phyloP scores from a whole-genome alignment of 768 basidiomycete species.

The Russula earlei region DNA sequence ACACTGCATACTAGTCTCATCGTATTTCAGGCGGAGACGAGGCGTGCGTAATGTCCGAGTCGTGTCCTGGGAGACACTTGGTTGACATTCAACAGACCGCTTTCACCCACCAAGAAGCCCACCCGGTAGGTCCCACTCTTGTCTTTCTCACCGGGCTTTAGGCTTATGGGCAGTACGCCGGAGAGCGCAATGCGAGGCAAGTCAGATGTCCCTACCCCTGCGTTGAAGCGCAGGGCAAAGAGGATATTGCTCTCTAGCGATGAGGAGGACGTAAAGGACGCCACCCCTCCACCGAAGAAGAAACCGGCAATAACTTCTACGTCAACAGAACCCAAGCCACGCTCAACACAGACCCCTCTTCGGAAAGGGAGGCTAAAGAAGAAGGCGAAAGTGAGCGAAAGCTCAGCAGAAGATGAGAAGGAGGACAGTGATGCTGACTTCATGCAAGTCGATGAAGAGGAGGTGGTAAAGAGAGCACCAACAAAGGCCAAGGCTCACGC shows the following conservation, averaged over 20 bases:
- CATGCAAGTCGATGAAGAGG: constrained; percentile 19
- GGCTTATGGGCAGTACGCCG: background rate
- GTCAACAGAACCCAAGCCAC: constrained; percentile 7
- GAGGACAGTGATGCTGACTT: constrained; percentile 19
- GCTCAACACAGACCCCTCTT: constrained; percentile 3
- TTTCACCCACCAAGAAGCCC: background rate
- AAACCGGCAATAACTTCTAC: constrained; percentile 1
- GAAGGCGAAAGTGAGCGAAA: constrained; percentile 27
- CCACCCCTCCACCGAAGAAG: constrained; percentile 13
- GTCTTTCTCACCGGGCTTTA: background rate
- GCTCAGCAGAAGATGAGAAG: constrained; percentile 24
- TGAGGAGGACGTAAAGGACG: constrained; percentile 19
- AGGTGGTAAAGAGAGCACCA: constrained; percentile 13
- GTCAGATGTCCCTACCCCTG: background rate
- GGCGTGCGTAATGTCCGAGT: constrained; percentile 4
- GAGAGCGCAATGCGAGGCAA: background rate
- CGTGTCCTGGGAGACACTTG: background rate
- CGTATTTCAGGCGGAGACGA: constrained; percentile 10
- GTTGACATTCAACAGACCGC: background rate
- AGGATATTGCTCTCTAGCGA: constrained; percentile 10
- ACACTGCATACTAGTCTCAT: background rate
- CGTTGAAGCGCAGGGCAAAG: constrained; percentile 19
- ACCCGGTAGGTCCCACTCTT: background rate
- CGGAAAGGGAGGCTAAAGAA: constrained; percentile 24
- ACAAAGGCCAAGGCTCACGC: constrained; percentile 17